phyloP scores from a whole-genome alignment of 495 filamentous ascomycete species.

The Aspergillus sclerotioniger region DNA sequence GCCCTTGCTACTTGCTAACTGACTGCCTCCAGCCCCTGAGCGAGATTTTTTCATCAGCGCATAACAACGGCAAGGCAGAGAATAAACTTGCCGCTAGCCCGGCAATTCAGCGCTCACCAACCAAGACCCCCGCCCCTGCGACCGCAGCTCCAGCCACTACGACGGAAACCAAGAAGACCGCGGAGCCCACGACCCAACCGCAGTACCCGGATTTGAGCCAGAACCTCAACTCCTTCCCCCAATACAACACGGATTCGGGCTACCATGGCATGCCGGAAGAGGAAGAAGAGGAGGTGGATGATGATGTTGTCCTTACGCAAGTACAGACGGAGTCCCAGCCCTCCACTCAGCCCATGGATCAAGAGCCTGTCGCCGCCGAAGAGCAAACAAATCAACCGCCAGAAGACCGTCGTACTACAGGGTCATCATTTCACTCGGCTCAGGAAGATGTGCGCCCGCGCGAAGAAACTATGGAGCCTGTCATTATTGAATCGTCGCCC shows the following conservation, averaged over 20 bases:
- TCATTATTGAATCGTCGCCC: slow-evolving; percentile 26
- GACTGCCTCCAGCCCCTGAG: slow-evolving; percentile 64
- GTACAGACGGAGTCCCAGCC: slow-evolving; percentile 34
- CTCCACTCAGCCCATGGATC: slow-evolving; percentile 36
- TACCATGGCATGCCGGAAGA: slow-evolving; percentile 72
- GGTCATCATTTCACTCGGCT: slow-evolving; percentile 66
- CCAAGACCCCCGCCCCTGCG: slow-evolving; percentile 25
- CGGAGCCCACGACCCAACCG: slow-evolving; percentile 23
- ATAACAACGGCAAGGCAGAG: slow-evolving; percentile 44
- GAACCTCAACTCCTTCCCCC: slow-evolving; percentile 41
- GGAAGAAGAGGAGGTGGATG: slow-evolving; percentile 28
- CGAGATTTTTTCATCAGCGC: slow-evolving; percentile 70
- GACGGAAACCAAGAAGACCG: not conserved
- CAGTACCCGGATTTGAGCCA: slow-evolving; percentile 35
- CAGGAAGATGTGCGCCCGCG: slow-evolving; percentile 56
- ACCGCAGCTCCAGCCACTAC: slow-evolving; percentile 21
- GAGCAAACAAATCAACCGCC: slow-evolving; percentile 26
- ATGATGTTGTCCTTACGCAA: slow-evolving; percentile 35
- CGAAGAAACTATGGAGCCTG: slow-evolving; percentile 38
- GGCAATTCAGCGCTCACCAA: slow-evolving; percentile 34
- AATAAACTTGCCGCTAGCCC: slow-evolving; percentile 33
- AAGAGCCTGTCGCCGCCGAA: slow-evolving; percentile 35
- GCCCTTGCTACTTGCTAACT: slow-evolving; percentile 19
- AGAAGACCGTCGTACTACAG: slow-evolving; percentile 51
- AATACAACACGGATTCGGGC: slow-evolving; percentile 66